Evolutionary conservation across 345 rosid species (phyloP), one percentile per base, ranked within the genome.

Genomic region (Linum usitatissimum): DNA sequence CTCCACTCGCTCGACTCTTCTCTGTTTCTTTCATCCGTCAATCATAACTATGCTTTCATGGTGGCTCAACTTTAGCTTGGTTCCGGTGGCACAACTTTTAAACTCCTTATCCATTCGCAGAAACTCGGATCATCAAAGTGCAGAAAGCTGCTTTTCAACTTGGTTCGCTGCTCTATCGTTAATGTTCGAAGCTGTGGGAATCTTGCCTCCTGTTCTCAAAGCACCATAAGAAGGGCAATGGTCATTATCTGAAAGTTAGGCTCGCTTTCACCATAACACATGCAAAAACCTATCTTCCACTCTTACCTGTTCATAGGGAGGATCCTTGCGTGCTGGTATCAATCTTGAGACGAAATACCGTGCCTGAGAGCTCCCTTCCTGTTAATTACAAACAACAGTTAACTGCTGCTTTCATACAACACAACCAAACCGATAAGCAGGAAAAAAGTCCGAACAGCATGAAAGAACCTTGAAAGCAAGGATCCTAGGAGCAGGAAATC

Each of bases 271-370:
- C 5, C 60, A 59, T 19, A 14, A 31, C 17, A 17, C 54, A 45
- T 4, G 14, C 51, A 45, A 15, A 10, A 18, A 28, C 21, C 36
- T 0, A 19, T 17, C 19, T 17, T 13, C 48, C 6, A 31, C 51
- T 39, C 69, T 76, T 57, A 93, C 96, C 91, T 90, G 99, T 60
- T 94, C 95, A 60, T 94, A 94, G 45, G 99, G 95, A 71, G 96
- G 96, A 74, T 94, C 97, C 81, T 90, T 94, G 80, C 90, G 97
- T 42, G 96, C 97, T 14, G 99, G 93, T 70, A 94, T 94, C 76
- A 90, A 77, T 72, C 93, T 83, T 58, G 95, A 83, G 63, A 88
- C 87, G 75, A 94, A 94, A 69, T 86, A 94, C 56, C 99, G 80
- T 18, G 99, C 96, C 77, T 78, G 97, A 34, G 99, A 94, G 76